phyloP scores from a whole-genome alignment of 345 rosid genomes.

The Bruguiera parviflora region DNA sequence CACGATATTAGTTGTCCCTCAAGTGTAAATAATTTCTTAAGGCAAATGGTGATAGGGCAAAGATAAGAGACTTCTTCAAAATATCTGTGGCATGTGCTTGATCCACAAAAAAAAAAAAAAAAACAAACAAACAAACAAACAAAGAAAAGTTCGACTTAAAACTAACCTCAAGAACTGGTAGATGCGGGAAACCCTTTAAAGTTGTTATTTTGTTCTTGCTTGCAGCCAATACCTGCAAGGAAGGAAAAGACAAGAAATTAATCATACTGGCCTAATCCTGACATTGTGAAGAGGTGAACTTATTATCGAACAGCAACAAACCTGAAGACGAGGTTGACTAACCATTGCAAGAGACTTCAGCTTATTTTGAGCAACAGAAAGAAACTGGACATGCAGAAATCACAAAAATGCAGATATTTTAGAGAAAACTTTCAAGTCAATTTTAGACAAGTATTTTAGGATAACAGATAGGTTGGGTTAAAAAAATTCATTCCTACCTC shows the following conservation, averaged over 20 bases:
- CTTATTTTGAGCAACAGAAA: constrained; percentile 96
- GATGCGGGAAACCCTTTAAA: constrained; percentile 81
- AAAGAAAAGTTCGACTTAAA: not conserved
- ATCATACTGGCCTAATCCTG: not conserved
- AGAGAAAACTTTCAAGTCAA: not conserved
- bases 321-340: constrained; percentile 98
- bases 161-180: constrained; percentile 88
- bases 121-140: no score
- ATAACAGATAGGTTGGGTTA: constrained; percentile 5
- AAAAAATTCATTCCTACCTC: constrained; percentile 54
- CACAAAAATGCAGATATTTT: not conserved
- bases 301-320: constrained; percentile 25
- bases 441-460: constrained; percentile 1
- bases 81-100: not conserved
- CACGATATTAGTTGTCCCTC: no score
- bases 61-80: not conserved
- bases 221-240: constrained; percentile 82
- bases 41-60: not conserved
- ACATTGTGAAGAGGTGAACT: constrained; percentile 3
- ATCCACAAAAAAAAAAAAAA: not conserved
- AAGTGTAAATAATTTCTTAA: not conserved
- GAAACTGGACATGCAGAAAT: constrained; percentile 51
- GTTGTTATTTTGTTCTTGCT: constrained; percentile 94
- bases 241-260: constrained; percentile 8
- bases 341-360: constrained; percentile 95